phyloP scores from a whole-genome alignment of 2,329 filamentous ascomycete species.

The Shiraia bambusicola region DNA sequence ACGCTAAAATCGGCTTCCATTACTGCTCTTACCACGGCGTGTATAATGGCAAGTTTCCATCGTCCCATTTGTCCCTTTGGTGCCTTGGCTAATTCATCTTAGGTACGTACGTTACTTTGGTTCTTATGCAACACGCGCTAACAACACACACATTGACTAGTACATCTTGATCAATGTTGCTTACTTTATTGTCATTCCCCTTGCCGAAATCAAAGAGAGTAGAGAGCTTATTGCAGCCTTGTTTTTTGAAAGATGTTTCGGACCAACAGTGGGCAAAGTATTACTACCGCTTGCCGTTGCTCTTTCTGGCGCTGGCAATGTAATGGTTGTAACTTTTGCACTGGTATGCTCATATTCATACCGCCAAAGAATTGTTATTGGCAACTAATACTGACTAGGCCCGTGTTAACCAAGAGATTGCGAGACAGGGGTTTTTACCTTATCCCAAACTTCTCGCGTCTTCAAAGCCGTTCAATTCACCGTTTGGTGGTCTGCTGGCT shows the following conservation, averaged over 20 bases:
- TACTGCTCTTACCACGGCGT: conserved; percentile 62
- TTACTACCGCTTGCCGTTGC: conserved; percentile 66
- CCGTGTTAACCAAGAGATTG: conserved; percentile 71
- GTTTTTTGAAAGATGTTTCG: conserved; percentile 67
- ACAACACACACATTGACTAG: neutral
- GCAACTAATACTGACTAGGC: conserved; percentile 51
- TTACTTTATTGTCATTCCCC: conserved; percentile 65
- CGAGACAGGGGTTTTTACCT: conserved; percentile 69
- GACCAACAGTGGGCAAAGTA: conserved; percentile 56
- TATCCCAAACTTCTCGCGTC: conserved; percentile 63
- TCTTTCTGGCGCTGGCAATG: conserved; percentile 68
- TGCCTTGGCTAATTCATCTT: no score
- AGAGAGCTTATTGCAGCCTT: conserved; percentile 68
- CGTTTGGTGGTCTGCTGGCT: conserved; percentile 66
- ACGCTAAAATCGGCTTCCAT: conserved; percentile 65
- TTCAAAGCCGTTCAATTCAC: conserved; percentile 66
- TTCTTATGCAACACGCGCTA: no score
- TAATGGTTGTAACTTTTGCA: conserved; percentile 71
- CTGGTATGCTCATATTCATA: conserved; percentile 52
- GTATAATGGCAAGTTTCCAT: conserved; percentile 46
- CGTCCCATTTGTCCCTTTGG: no score
- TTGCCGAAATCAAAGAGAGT: conserved; percentile 66
- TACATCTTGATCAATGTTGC: conserved; percentile 68
- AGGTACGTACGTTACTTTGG: no score
- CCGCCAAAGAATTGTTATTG: neutral